Percentiles rank a stretch among this genome's conserved stretches.
Conservation (phyloP, 208 protist species). For the Crithidia thermophila region DNA sequence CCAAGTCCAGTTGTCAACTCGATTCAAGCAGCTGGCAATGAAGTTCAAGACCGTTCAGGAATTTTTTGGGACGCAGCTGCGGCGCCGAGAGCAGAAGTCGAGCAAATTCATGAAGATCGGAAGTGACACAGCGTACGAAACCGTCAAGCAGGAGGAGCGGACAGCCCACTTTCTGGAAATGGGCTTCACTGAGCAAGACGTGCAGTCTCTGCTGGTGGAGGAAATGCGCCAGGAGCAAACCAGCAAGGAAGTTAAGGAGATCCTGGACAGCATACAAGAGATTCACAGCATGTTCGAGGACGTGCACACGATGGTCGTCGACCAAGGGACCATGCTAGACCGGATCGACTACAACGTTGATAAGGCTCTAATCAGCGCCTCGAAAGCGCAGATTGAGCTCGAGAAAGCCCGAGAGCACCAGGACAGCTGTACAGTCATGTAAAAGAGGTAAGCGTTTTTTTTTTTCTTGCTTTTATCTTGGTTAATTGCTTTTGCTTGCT, state of each 20-base stretch:
- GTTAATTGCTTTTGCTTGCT: not conserved
- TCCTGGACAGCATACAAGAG: conserved; percentile 84
- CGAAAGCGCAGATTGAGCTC: conserved; percentile 67
- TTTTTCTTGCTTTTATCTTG: not conserved
- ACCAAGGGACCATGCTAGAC: conserved; percentile 92
- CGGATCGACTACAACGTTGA: conserved; percentile 93
- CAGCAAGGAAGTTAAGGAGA: conserved; percentile 77
- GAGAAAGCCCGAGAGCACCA: conserved; percentile 84
- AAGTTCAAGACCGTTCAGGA: conserved; percentile 64
- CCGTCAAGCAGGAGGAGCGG: conserved; percentile 63
- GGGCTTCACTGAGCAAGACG: conserved; percentile 81
- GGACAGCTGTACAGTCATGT: conserved; percentile 60
- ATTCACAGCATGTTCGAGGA: conserved; percentile 88
- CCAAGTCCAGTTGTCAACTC: conserved; percentile 44
- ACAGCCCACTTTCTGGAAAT: conserved; percentile 71
- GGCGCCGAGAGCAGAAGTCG: conserved; percentile 51
- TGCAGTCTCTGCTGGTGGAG: conserved; percentile 73
- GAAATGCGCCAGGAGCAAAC: conserved; percentile 60
- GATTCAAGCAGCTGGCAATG: conserved; percentile 43
- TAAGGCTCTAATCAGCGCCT: conserved; percentile 52
- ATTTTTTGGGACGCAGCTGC: conserved; percentile 53
- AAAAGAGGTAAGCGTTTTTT: conserved; percentile 10
- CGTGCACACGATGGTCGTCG: conserved; percentile 69
- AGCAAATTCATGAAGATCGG: conserved; percentile 67
- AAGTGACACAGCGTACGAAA: conserved; percentile 48